Evolutionary conservation across 768 basidiomycete genomes (phyloP).

Genomic region (Suillus bovinus): DNA sequence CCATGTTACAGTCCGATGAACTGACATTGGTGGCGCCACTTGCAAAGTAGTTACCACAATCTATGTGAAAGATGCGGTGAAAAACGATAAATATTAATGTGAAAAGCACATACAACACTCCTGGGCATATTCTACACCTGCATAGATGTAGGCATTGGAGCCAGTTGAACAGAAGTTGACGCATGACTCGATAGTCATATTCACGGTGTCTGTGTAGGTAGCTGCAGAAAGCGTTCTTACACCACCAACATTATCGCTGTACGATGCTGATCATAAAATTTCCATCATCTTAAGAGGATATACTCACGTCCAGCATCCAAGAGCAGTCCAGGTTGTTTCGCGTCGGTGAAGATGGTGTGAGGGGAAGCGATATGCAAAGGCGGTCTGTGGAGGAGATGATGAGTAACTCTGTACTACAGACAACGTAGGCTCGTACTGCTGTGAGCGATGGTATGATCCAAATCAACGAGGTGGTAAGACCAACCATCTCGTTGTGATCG

Average conservation of each 20-base stretch:
- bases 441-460: background rate
- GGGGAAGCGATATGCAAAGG: background rate
- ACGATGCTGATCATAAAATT: conserved; percentile 10
- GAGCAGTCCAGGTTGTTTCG: conserved; percentile 52
- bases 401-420: background rate
- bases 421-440: background rate
- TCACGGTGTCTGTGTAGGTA: conserved; percentile 42
- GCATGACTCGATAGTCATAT: conserved; percentile 64
- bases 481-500: background rate
- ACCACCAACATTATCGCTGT: conserved; percentile 52
- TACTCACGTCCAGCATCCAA: conserved; percentile 63
- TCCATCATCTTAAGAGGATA: conserved; percentile 14
- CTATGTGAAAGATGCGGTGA: conserved; percentile 34
- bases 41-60: conserved; percentile 60
- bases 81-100: conserved; percentile 9
- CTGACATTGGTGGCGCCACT: conserved; percentile 47
- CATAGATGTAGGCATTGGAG: conserved; percentile 49
- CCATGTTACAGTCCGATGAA: conserved; percentile 55
- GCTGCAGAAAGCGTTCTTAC: conserved; percentile 58
- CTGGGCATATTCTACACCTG: conserved; percentile 67
- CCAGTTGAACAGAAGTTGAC: conserved; percentile 42
- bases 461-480: conserved; percentile 1
- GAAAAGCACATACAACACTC: conserved; percentile 55
- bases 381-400: background rate
- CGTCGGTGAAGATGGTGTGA: conserved; percentile 16